Conservation (phyloP, 257 asterid species). For the Nicotiana knightiana region DNA sequence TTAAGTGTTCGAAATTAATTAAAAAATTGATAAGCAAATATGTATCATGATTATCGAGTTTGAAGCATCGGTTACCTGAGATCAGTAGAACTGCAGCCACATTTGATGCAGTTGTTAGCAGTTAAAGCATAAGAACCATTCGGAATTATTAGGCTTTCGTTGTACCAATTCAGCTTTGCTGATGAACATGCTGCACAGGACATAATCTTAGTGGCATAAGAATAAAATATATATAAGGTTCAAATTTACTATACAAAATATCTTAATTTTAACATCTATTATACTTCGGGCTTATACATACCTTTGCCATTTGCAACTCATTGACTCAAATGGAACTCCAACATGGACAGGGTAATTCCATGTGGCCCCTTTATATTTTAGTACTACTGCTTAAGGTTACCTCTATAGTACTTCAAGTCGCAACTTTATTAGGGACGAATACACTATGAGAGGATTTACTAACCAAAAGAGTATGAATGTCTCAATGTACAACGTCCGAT, state of each 20-base stretch:
- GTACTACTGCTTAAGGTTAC: too few species aligned
- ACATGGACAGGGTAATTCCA: neutral
- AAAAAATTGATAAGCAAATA: neutral
- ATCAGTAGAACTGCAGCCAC: conserved; percentile 11
- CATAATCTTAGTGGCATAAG: neutral
- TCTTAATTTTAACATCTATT: neutral
- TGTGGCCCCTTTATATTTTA: neutral
- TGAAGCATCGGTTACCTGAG: neutral
- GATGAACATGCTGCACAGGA: conserved; percentile 19
- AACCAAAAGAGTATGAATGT: neutral
- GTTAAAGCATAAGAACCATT: conserved; percentile 18
- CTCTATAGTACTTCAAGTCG: neutral
- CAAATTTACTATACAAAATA: neutral
- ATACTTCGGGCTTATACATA: neutral
- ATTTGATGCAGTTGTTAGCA: conserved; percentile 15
- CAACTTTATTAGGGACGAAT: too few species aligned
- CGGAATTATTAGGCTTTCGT: conserved; percentile 20
- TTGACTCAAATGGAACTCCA: neutral
- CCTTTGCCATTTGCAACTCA: neutral
- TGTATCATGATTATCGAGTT: neutral
- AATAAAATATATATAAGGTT: neutral
- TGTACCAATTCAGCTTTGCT: conserved; percentile 17
- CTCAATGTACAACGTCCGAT: neutral
- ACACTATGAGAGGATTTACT: neutral
- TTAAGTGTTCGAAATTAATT: neutral